Evolutionary conservation across 2,329 filamentous ascomycete species (phyloP).

Genomic region (Chrysosporium queenslandicum): DNA sequence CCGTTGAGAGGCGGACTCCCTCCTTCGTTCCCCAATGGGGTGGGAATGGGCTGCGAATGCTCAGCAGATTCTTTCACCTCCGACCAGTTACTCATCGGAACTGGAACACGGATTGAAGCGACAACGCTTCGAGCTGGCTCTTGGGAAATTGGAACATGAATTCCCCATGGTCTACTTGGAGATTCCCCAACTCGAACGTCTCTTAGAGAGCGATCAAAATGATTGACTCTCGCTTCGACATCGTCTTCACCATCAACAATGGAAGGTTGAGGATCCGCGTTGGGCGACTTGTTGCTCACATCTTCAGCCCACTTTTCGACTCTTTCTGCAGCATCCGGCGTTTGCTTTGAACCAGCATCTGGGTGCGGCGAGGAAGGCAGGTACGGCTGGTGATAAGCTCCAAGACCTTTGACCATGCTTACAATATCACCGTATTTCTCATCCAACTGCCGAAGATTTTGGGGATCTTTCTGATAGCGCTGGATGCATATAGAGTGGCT

Average conservation of each 20-base stretch:
- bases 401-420: conserved; percentile 87
- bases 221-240: conserved; percentile 55
- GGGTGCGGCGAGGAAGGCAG: conserved; percentile 50
- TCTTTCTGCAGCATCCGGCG: conserved; percentile 47
- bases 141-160: conserved; percentile 60
- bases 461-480: conserved; percentile 76
- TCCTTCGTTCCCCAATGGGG: not conserved
- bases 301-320: conserved; percentile 80
- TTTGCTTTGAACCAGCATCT: conserved; percentile 31
- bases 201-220: conserved; percentile 75
- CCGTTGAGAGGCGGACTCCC: conserved; percentile 1
- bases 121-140: conserved; percentile 25
- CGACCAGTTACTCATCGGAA: conserved; percentile 17
- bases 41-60: conserved; percentile 13
- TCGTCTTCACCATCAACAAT: conserved; percentile 23
- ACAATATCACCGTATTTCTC: conserved; percentile 88
- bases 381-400: conserved; percentile 79
- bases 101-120: conserved; percentile 11
- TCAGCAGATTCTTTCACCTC: conserved; percentile 17
- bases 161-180: conserved; percentile 87
- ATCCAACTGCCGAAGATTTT: conserved; percentile 77
- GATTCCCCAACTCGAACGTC: conserved; percentile 91
- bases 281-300: conserved; percentile 50
- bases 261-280: conserved; percentile 22
- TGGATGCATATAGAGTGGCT: conserved; percentile 89